Evolutionary conservation across 2,329 filamentous ascomycete genomes (phyloP).

Genomic region (Aspergillus sp.): DNA sequence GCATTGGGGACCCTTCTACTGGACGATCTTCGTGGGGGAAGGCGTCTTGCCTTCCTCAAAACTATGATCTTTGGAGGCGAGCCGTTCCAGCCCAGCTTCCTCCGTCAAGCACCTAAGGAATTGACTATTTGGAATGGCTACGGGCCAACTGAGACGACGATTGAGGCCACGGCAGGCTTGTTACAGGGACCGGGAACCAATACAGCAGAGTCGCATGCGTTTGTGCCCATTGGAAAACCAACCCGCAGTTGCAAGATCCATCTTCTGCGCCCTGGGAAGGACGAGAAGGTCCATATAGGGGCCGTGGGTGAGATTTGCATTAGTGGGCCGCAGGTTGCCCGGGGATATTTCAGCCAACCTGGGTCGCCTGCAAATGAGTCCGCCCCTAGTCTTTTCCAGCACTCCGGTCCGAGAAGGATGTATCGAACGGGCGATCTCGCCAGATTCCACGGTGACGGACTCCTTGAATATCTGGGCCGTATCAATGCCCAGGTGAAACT

Average conservation of each 20-base stretch:
- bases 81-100: neutral
- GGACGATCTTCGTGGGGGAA: neutral
- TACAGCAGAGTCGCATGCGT: neutral
- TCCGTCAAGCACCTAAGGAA: neutral
- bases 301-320: constrained; percentile 6
- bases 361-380: neutral
- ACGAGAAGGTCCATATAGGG: neutral
- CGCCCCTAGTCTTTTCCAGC: neutral
- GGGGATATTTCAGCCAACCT: constrained; percentile 1
- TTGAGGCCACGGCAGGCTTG: constrained; percentile 1
- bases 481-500: constrained; percentile 6
- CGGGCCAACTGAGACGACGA: constrained; percentile 4
- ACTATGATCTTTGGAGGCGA: constrained; percentile 8
- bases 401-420: neutral
- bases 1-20: constrained; percentile 4
- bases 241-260: neutral
- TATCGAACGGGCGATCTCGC: constrained; percentile 5
- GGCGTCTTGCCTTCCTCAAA: neutral
- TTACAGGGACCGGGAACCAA: neutral
- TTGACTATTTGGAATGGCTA: constrained; percentile 6
- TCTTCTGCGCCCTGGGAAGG: constrained; percentile 1
- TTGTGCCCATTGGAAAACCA: constrained; percentile 1
- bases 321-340: constrained; percentile 3
- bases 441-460: neutral
- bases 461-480: constrained; percentile 3